These are phyloP conservation scores for Vigna radiata DNA, from an alignment of 306 rosid species.

Conservation along the genomic window DNA sequence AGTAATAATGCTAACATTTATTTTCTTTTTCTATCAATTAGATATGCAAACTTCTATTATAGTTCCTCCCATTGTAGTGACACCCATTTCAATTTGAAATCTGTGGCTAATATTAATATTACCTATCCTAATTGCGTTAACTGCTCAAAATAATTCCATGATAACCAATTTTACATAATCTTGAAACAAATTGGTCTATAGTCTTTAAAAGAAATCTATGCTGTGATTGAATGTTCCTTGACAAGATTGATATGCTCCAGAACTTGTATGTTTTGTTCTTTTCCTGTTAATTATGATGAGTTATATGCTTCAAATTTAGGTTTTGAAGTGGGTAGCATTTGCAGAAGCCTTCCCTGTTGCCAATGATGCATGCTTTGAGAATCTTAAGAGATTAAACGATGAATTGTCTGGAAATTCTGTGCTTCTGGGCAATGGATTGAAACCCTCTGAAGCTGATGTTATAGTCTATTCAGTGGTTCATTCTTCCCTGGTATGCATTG, in stretches of 20 bases:
- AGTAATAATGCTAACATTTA: background rate
- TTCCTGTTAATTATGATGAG: constrained; percentile 13
- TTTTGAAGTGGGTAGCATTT: constrained; percentile 74
- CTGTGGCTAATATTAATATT: background rate
- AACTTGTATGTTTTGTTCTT: constrained; percentile 18
- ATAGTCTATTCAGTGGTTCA: constrained; percentile 76
- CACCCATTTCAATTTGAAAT: background rate
- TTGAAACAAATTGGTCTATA: background rate
- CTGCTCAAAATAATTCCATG: background rate
- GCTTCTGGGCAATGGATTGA: constrained; percentile 76
- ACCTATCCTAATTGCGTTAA: background rate
- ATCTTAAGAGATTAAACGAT: constrained; percentile 69
- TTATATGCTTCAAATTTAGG: constrained; percentile 52
- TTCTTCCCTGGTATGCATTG: constrained; percentile 71
- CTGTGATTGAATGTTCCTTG: background rate
- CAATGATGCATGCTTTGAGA: constrained; percentile 56
- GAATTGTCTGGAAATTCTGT: constrained; percentile 68
- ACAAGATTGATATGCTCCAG: constrained; percentile 6
- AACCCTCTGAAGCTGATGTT: constrained; percentile 79
- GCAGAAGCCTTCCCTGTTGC: constrained; percentile 69
- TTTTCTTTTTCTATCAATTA: background rate
- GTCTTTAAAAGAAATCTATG: background rate
- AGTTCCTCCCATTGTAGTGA: background rate
- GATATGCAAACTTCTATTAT: background rate
- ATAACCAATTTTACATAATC: background rate